These are phyloP conservation scores for Gynostemma pentaphyllum DNA, from an alignment of 306 rosid species.

Conservation along the genomic window DNA sequence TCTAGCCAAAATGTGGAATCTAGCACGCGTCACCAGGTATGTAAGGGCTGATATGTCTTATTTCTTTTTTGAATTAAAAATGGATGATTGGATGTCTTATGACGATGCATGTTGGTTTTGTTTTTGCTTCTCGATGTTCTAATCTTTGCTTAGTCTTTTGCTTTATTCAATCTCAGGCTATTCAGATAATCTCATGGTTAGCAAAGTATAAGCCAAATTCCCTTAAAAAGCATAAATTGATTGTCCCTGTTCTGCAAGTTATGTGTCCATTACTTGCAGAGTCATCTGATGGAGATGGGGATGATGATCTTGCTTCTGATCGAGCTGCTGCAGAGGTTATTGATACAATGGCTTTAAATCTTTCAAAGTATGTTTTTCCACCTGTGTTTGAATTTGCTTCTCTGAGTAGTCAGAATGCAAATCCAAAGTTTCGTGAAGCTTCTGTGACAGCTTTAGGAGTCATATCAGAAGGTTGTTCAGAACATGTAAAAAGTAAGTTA, in stretches of 20 bases:
- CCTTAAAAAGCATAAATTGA: conserved; percentile 76
- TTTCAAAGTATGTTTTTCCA: conserved; percentile 71
- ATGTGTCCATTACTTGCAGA: conserved; percentile 94
- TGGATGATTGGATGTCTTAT: not conserved
- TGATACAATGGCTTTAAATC: conserved; percentile 88
- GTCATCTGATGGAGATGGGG: conserved; percentile 65
- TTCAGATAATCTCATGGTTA: conserved; percentile 93
- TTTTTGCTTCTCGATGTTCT: conserved; percentile 5
- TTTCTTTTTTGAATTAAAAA: not conserved
- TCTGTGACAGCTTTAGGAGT: conserved; percentile 89
- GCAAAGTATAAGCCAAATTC: conserved; percentile 84
- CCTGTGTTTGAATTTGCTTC: conserved; percentile 86
- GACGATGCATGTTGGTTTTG: not conserved
- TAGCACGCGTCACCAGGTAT: conserved; percentile 99
- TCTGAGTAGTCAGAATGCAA: conserved; percentile 69
- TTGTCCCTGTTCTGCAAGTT: conserved; percentile 76
- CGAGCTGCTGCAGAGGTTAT: conserved; percentile 97
- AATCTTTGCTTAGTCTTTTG: conserved; percentile 11
- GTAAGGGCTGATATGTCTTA: conserved; percentile 5
- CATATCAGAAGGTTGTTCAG: conserved; percentile 96
- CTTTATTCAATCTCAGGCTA: conserved; percentile 49
- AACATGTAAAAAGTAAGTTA: conserved; percentile 63
- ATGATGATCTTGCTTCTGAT: conserved; percentile 96
- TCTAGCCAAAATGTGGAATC: conserved; percentile 84
- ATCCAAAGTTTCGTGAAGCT: conserved; percentile 95